phyloP scores from a whole-genome alignment of 306 rosid genomes.

The Sesbania bispinosa region DNA sequence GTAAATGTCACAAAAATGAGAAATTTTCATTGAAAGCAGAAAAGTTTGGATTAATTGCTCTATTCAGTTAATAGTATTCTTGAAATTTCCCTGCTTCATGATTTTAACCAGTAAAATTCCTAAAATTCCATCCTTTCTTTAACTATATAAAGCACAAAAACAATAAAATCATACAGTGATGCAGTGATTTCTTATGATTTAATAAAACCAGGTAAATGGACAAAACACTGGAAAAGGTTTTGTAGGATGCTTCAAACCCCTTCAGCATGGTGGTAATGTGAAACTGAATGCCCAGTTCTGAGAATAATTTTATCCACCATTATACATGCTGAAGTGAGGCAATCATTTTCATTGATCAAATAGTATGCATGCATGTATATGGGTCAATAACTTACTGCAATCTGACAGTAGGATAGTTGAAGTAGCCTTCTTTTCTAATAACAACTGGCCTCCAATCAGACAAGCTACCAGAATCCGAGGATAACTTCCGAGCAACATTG shows the following conservation, averaged over 20 bases:
- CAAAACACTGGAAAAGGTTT: neutral
- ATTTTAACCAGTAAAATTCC: neutral
- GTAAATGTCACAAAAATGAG: constrained; percentile 16
- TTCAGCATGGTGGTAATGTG: neutral
- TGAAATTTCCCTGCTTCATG: neutral
- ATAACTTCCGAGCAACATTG: constrained; percentile 46
- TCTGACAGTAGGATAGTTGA: constrained; percentile 78
- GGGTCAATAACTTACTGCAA: constrained; percentile 70
- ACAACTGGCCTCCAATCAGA: constrained; percentile 86
- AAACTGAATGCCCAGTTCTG: neutral
- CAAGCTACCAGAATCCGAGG: constrained; percentile 53
- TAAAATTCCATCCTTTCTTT: neutral
- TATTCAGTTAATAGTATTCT: neutral
- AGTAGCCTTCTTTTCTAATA: constrained; percentile 59
- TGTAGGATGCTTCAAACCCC: constrained; percentile 1
- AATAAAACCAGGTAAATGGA: neutral
- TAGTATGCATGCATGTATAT: neutral
- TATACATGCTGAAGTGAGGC: constrained; percentile 5
- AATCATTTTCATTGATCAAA: neutral
- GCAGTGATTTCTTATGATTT: neutral
- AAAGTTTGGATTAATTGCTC: neutral
- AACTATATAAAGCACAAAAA: neutral
- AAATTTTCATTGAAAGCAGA: neutral
- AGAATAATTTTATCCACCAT: neutral
- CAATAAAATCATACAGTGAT: neutral